Evolutionary conservation across 495 filamentous ascomycete genomes (phyloP).

Genomic region (Aspergillus saccharolyticus): DNA sequence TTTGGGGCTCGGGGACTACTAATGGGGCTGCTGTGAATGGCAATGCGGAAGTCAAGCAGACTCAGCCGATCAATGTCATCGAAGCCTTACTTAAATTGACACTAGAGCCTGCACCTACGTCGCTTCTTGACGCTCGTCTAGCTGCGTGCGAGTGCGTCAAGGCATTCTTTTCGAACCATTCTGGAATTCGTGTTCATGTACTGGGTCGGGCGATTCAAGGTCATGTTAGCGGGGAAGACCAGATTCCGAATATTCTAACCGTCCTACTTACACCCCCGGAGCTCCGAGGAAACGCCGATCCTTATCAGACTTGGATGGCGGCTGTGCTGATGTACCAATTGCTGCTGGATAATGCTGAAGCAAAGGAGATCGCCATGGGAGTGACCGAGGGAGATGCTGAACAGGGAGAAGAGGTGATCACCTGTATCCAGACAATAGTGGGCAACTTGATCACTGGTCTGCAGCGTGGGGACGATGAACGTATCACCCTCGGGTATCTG

Average conservation of each 20-base stretch:
- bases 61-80: constrained; percentile 72
- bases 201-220: constrained; percentile 84
- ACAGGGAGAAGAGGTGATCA: constrained; percentile 90
- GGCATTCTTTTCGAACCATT: constrained; percentile 80
- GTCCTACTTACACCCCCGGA: constrained; percentile 65
- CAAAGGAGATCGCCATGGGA: constrained; percentile 72
- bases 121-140: constrained; percentile 72
- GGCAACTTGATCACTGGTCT: constrained; percentile 73
- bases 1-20: constrained; percentile 30
- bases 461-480: constrained; percentile 71
- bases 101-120: constrained; percentile 58
- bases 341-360: constrained; percentile 73
- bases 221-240: constrained; percentile 70
- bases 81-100: constrained; percentile 87
- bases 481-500: constrained; percentile 78
- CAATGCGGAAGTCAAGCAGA: constrained; percentile 42
- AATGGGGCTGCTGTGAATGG: constrained; percentile 34
- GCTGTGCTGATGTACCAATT: constrained; percentile 85
- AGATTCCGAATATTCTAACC: constrained; percentile 86
- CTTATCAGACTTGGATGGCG: constrained; percentile 89
- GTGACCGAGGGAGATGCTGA: constrained; percentile 87
- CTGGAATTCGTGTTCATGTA: constrained; percentile 77
- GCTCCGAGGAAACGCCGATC: constrained; percentile 59
- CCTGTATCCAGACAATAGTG: constrained; percentile 81
- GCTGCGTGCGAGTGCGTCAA: constrained; percentile 86